phyloP scores from a whole-genome alignment of 306 rosid genomes.

The Rubus parviflorus region DNA sequence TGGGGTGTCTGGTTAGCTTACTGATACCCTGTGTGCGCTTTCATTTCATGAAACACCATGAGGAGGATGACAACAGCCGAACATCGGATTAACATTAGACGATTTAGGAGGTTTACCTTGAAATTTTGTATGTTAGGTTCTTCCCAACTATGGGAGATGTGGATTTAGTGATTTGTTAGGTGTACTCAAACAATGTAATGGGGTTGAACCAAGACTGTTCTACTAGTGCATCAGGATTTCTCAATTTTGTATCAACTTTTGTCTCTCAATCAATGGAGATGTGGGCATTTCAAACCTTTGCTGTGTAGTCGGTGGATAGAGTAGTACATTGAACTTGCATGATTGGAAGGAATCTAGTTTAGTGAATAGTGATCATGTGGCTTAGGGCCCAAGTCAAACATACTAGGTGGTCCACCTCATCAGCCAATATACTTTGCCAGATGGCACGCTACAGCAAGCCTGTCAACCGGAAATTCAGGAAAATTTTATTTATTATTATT shows the following conservation, averaged over 20 bases:
- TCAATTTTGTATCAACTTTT: background rate
- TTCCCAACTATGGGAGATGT: background rate
- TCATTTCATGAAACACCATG: background rate
- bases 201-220: background rate
- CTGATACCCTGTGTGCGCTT: background rate
- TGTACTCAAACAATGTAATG: background rate
- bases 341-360: background rate
- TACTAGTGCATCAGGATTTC: background rate
- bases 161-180: background rate
- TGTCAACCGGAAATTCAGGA: background rate
- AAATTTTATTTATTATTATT: too few species aligned
- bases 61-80: background rate
- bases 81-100: background rate
- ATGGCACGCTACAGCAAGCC: background rate
- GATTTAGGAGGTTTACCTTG: background rate
- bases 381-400: conserved; percentile 19
- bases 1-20: conserved; percentile 2
- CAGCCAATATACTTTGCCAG: conserved; percentile 10
- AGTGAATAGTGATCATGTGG: background rate
- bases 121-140: conserved; percentile 11
- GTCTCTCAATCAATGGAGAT: background rate
- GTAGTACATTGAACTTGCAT: background rate
- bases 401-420: background rate
- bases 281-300: background rate
- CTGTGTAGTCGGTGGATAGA: background rate